Conservation (phyloP, 73 alveolate species). For the Paramecium octaurelia region DNA sequence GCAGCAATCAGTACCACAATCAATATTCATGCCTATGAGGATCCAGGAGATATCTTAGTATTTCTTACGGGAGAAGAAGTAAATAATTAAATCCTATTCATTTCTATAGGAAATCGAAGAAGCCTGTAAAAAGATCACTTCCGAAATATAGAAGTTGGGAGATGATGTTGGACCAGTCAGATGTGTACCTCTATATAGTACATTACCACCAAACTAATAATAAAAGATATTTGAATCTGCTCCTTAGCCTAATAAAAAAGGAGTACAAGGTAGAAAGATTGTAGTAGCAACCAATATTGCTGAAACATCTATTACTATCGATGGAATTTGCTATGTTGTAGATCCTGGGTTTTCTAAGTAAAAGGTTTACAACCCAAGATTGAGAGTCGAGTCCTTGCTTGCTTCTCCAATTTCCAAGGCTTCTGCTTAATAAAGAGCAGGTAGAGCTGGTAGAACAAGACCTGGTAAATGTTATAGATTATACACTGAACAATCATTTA, state of each 20-base stretch:
- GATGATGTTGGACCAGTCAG: constrained; percentile 68
- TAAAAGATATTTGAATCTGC: constrained; percentile 98
- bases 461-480: constrained; percentile 99
- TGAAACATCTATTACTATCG: constrained; percentile 99
- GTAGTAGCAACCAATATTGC: constrained; percentile 99
- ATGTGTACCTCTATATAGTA: constrained; percentile 96
- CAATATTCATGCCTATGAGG: constrained; percentile 94
- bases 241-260: constrained; percentile 84
- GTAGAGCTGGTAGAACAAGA: constrained; percentile 99
- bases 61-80: constrained; percentile 99
- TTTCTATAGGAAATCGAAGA: constrained; percentile 92
- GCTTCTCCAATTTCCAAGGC: constrained; percentile 98
- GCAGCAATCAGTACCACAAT: constrained; percentile 96
- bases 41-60: constrained; percentile 97
- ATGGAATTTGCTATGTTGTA: constrained; percentile 99
- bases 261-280: constrained; percentile 91
- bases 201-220: constrained; percentile 97
- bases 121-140: constrained; percentile 89
- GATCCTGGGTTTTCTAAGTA: constrained; percentile 99
- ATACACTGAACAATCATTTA: constrained; percentile 90
- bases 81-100: background rate
- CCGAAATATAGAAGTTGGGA: constrained; percentile 83
- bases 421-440: constrained; percentile 98
- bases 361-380: constrained; percentile 99
- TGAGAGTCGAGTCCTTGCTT: constrained; percentile 96